phyloP scores from a whole-genome alignment of 108 stramenopile species.

The Poteriospumella lacustris region DNA sequence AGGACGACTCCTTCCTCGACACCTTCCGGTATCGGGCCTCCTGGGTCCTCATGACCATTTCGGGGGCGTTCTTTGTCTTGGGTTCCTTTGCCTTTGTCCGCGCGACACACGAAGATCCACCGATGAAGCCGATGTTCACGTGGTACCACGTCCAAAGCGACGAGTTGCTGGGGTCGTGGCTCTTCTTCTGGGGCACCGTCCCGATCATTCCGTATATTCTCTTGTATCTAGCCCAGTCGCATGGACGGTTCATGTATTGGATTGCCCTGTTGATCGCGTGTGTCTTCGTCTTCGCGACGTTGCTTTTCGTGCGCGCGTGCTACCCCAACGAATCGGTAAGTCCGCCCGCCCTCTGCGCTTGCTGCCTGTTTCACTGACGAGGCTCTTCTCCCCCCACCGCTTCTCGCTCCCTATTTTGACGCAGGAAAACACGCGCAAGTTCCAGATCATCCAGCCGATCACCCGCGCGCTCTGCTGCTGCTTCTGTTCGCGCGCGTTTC shows the following conservation, averaged over 20 bases:
- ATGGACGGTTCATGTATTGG: not conserved
- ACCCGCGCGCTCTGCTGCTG: too few species aligned
- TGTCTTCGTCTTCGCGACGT: not conserved
- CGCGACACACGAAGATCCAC: conserved; percentile 19
- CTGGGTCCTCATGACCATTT: not conserved
- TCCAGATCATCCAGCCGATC: too few species aligned
- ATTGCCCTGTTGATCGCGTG: not conserved
- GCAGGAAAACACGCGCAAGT: too few species aligned
- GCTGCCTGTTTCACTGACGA: too few species aligned
- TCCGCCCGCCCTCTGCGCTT: too few species aligned
- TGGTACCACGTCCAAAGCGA: conserved; percentile 16
- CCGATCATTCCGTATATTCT: not conserved
- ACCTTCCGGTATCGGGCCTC: not conserved
- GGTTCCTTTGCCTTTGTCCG: conserved; percentile 26
- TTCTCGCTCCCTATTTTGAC: too few species aligned
- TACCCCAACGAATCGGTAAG: conserved; percentile 22
- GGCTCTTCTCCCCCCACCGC: too few species aligned
- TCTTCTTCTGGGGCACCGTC: not conserved
- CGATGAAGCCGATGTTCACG: conserved; percentile 10
- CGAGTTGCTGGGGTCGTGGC: conserved; percentile 19
- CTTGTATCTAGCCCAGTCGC: not conserved
- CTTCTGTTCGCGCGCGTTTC: not conserved
- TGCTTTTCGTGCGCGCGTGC: conserved; percentile 13
- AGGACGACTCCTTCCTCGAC: not conserved
- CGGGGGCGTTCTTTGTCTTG: not conserved